Evolutionary conservation across 495 filamentous ascomycete genomes (phyloP), one percentile per base, ranked within the genome.

Genomic region (Talaromyces proteolyticus): DNA sequence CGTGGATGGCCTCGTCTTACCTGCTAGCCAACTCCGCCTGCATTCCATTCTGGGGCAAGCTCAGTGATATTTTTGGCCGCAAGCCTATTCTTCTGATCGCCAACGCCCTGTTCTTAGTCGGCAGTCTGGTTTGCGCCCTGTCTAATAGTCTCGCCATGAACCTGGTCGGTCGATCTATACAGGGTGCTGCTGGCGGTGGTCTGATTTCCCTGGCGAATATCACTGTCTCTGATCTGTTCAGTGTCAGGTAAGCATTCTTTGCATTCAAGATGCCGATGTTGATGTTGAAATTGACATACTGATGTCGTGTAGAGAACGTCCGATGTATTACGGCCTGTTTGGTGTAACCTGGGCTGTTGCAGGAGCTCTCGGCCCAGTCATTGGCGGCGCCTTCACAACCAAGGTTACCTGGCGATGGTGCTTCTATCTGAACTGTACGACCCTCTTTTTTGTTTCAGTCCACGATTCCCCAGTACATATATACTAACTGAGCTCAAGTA

Each of bases 141-240:
- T 76, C 84, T 16, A 72, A 70, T 25, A 84, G 73, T 43, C 82
- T 95, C 54, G 72, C 76, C 24, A 89, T 91, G 80, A 73, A 95
- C 47, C 76, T 96, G 42, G 79, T 78, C 1, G 87, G 84, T 14
- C 65, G 91, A 61, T 84, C 85, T 1, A 69, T 96, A 42, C 90
- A 96, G 62, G 90, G 91, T 44, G 65, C 86, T n/a, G 90, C 89
- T 4, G 88, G 86, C 24, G 91, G 90, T 47, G 91, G 90, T 2
- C 76, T 91, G 41, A 75, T 92, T 18, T 83, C 88, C 18, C 63
- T 95, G 57, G 85, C 87, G 21, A 91, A 93, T 60, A 90, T 94
- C 44, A 80, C 76, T 54, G 90, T 95, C 48, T 80, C 81, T 8
- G 90, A 95, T 69, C 58, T 92, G 45, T 91, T 92, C 66, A 84